These are phyloP conservation scores for Fusarium sp. DNA, from an alignment of 2,329 filamentous ascomycete species.

Conservation along the genomic window DNA sequence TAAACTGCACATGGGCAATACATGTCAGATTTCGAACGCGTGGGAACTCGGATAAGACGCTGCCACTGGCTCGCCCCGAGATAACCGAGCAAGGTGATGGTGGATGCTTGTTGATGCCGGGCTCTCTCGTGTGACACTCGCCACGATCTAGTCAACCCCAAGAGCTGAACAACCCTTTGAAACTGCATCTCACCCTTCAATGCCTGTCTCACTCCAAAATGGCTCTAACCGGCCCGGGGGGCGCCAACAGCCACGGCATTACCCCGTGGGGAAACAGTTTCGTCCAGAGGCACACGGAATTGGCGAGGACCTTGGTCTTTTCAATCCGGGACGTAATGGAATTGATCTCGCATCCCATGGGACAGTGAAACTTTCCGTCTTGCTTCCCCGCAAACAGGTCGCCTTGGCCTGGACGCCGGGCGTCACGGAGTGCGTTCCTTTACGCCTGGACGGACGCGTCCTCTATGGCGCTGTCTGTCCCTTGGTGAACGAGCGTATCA, in stretches of 20 bases:
- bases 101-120: background rate
- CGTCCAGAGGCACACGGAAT: background rate
- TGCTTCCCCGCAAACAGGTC: constrained; percentile 26
- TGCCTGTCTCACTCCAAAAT: background rate
- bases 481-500: background rate
- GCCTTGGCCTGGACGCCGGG: background rate
- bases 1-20: constrained; percentile 34
- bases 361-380: constrained; percentile 3
- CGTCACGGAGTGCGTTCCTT: constrained; percentile 1
- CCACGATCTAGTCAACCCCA: constrained; percentile 2
- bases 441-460: background rate
- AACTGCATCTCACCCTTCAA: background rate
- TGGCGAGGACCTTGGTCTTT: background rate
- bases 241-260: constrained; percentile 1
- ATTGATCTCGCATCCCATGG: constrained; percentile 24
- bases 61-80: constrained; percentile 13
- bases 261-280: constrained; percentile 27
- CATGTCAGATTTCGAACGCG: constrained; percentile 30
- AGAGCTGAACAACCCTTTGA: background rate
- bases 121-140: background rate
- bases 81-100: constrained; percentile 30
- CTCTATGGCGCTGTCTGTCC: background rate
- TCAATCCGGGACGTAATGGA: constrained; percentile 36
- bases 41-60: constrained; percentile 28
- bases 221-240: constrained; percentile 27